Evolutionary conservation across 345 rosid species (phyloP).

Genomic region (Populus tremula): DNA sequence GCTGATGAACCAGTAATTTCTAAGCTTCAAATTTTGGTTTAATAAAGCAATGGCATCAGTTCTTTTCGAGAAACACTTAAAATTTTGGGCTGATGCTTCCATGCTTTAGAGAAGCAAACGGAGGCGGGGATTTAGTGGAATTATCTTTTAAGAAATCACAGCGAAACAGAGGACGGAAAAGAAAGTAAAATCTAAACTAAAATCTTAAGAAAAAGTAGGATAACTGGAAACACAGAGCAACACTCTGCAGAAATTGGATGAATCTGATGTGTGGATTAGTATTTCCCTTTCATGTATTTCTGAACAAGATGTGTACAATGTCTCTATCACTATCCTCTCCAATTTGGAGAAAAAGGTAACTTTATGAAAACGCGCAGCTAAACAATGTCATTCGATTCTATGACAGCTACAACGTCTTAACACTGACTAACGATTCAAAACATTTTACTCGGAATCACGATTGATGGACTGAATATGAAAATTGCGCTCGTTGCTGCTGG

Average conservation of each 20-base stretch:
- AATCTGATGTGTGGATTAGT: neutral
- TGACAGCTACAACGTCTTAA: neutral
- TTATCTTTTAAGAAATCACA: neutral
- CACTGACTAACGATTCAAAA: slow-evolving; percentile 29
- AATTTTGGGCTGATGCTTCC: neutral
- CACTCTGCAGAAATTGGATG: neutral
- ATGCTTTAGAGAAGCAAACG: neutral
- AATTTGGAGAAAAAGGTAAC: neutral
- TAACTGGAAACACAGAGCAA: neutral
- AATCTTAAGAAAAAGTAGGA: too few relatives aligned
- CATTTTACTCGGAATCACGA: slow-evolving; percentile 22
- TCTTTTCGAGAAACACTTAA: neutral
- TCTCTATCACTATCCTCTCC: neutral
- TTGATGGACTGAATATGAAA: slow-evolving; percentile 50
- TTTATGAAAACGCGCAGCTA: neutral
- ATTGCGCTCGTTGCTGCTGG: slow-evolving; percentile 37
- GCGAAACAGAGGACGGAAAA: too few relatives aligned
- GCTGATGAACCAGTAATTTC: neutral
- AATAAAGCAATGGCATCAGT: neutral
- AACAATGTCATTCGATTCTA: neutral
- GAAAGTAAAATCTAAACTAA: too few relatives aligned
- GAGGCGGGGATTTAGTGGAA: neutral
- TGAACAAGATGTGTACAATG: neutral
- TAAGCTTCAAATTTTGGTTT: neutral
- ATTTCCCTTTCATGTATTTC: neutral